These are phyloP conservation scores for Trichoderma erinaceum DNA, from an alignment of 495 filamentous ascomycete genomes.

Conservation along the genomic window DNA sequence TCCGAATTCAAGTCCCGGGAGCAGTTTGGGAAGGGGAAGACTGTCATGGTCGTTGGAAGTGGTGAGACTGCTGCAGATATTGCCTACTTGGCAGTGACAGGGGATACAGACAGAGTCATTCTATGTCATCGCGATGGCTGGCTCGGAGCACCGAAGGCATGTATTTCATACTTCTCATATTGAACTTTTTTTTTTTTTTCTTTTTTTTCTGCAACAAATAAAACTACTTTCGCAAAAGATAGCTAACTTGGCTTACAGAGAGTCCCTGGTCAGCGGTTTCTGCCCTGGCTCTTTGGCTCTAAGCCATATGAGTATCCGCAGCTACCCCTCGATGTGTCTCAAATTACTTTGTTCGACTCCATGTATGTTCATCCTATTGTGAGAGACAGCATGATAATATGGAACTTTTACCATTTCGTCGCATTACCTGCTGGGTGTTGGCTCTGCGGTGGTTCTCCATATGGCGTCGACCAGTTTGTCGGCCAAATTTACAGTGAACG, in stretches of 20 bases:
- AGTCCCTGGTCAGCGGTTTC: constrained; percentile 15
- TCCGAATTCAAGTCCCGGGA: constrained; percentile 36
- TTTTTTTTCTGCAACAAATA: not conserved
- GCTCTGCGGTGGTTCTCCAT: constrained; percentile 21
- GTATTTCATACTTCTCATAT: not conserved
- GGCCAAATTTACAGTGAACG: constrained; percentile 22
- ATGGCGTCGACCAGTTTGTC: constrained; percentile 25
- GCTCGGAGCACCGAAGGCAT: constrained; percentile 31
- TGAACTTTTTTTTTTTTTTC: not conserved
- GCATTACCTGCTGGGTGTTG: constrained; percentile 22
- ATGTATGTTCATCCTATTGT: constrained; percentile 32
- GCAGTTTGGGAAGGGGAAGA: constrained; percentile 32
- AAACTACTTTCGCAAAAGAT: not conserved
- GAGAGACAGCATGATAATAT: constrained; percentile 21
- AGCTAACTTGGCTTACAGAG: not conserved
- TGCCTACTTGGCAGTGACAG: constrained; percentile 34
- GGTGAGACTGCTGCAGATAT: constrained; percentile 39
- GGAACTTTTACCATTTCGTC: constrained; percentile 24
- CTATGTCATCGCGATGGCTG: constrained; percentile 38
- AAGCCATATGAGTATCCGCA: constrained; percentile 19
- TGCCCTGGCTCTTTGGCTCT: constrained; percentile 18
- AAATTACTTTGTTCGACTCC: constrained; percentile 33
- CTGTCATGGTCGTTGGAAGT: constrained; percentile 37
- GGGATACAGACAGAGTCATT: constrained; percentile 31
- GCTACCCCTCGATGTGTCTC: constrained; percentile 25